Percentiles rank a stretch among this genome's conserved stretches.
These are phyloP conservation scores for Colletotrichum cuscutae DNA, from an alignment of 2,329 filamentous ascomycete species.

Conservation along the genomic window DNA sequence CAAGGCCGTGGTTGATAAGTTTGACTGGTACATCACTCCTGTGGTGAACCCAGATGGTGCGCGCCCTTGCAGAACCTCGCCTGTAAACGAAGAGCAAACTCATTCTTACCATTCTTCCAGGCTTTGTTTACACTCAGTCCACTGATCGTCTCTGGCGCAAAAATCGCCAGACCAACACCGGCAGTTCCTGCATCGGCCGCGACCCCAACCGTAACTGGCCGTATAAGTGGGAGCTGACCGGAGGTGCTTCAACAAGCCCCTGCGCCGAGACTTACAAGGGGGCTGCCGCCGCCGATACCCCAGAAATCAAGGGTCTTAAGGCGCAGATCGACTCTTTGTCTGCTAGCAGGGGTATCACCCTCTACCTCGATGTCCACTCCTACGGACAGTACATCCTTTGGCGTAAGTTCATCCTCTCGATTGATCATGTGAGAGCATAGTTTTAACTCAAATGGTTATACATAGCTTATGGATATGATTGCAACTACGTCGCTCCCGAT, in stretches of 20 bases:
- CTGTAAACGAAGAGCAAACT: rapidly evolving
- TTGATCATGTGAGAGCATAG: no score
- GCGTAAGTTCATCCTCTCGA: conserved; percentile 7
- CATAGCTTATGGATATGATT: conserved; percentile 34
- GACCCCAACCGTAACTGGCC: conserved; percentile 68
- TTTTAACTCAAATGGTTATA: no score
- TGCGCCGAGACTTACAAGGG: conserved; percentile 59
- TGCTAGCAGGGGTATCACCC: conserved; percentile 59
- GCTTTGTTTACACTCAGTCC: conserved; percentile 58
- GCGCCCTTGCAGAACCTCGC: background rate
- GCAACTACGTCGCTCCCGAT: conserved; percentile 31
- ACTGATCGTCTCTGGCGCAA: conserved; percentile 63
- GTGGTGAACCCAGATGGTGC: conserved; percentile 59
- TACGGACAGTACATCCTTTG: conserved; percentile 60
- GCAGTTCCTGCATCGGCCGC: conserved; percentile 54
- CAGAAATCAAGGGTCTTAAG: conserved; percentile 59
- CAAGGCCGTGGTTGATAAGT: conserved; percentile 60
- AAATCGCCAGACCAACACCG: conserved; percentile 54
- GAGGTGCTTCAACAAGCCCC: conserved; percentile 59
- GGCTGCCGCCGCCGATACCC: conserved; percentile 50
- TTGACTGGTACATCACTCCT: conserved; percentile 65
- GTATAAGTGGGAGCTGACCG: conserved; percentile 56
- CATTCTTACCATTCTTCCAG: conserved; percentile 33
- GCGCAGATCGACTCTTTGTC: conserved; percentile 55
- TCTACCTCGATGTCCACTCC: conserved; percentile 74